Conservation (phyloP, 176 grass and related monocot genomes). For the Elaeis guineensis region DNA sequence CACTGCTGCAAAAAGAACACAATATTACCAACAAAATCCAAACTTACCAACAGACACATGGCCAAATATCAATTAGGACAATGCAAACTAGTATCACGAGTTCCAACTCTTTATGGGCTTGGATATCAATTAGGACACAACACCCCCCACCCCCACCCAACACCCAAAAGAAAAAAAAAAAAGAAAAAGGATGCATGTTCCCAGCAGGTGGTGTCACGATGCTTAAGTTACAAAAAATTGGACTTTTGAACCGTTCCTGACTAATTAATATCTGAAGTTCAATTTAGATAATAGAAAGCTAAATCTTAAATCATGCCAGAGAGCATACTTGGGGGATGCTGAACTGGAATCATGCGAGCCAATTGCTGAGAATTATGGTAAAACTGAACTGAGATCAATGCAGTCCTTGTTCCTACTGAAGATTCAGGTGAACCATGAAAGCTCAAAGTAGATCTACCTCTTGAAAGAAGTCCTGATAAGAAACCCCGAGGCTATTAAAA, state of each 20-base stretch:
- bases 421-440: slow-evolving; percentile 85
- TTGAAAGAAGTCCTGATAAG: slow-evolving; percentile 54
- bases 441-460: slow-evolving; percentile 22
- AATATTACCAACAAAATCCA: slow-evolving; percentile 4
- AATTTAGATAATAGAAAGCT: not conserved
- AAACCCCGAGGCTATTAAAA: not conserved
- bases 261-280: not conserved
- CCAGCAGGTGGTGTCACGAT: too few species aligned
- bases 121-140: too few species aligned
- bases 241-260: not conserved
- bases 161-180: too few species aligned
- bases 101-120: too few species aligned
- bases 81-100: too few species aligned
- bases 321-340: slow-evolving; percentile 47
- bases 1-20: slow-evolving; percentile 19
- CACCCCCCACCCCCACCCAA: too few species aligned
- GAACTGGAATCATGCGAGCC: slow-evolving; percentile 26
- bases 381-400: slow-evolving; percentile 65
- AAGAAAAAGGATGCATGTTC: not conserved
- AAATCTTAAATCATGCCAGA: not conserved
- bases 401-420: slow-evolving; percentile 29
- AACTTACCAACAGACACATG: too few species aligned
- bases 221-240: too few species aligned
- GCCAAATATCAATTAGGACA: too few species aligned
- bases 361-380: slow-evolving; percentile 46